Conservation (phyloP, 257 asterid genomes). For the Solanum ossicruentum region DNA sequence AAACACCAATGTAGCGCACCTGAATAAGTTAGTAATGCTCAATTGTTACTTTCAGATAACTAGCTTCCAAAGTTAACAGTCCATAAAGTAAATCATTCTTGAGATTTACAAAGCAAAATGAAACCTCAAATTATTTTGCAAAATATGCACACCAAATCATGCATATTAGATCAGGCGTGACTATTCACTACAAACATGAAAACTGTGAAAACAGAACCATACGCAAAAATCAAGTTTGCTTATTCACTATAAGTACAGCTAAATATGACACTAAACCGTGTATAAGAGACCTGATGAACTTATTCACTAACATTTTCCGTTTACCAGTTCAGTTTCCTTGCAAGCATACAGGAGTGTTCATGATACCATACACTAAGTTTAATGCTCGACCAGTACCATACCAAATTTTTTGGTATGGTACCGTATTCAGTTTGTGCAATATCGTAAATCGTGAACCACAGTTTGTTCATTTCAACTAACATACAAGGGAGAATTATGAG, state of each 20-base stretch:
- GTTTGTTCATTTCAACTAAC: background rate
- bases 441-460: background rate
- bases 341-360: background rate
- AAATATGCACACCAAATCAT: background rate
- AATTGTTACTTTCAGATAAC: background rate
- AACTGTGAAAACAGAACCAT: background rate
- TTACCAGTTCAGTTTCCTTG: background rate
- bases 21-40: slow-evolving; percentile 13
- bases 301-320: background rate
- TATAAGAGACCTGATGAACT: background rate
- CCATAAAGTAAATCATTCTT: background rate
- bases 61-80: background rate
- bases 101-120: background rate
- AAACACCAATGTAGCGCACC: slow-evolving; percentile 91
- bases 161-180: background rate
- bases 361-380: background rate
- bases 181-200: background rate
- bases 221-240: background rate
- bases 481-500: background rate
- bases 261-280: background rate
- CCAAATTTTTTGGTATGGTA: background rate
- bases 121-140: background rate
- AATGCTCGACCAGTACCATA: background rate
- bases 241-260: background rate
- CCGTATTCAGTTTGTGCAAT: background rate